These are phyloP conservation scores for Ogataea hybrid DNA, from an alignment of 1,139 yeast genomes.

Conservation along the genomic window DNA sequence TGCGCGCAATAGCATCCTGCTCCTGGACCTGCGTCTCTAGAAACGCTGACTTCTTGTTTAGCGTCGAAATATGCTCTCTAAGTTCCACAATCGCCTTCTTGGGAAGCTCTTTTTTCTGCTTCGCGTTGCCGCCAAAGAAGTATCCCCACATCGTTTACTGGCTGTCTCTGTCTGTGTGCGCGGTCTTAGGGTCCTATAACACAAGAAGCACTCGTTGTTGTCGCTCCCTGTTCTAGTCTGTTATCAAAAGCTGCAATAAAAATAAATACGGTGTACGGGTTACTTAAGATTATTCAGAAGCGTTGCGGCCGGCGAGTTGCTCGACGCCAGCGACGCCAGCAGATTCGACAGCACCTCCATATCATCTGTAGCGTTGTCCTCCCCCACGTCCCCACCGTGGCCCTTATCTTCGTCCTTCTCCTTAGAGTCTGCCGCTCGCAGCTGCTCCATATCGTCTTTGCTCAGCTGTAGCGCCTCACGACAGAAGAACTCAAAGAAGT, in stretches of 20 bases:
- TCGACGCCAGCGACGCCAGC: conserved; percentile 7
- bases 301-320: conserved; percentile 8
- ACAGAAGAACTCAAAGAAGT: conserved; percentile 57
- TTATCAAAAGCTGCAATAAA: conserved; percentile 12
- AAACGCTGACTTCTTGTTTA: conserved; percentile 80
- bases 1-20: conserved; percentile 79
- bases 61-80: conserved; percentile 84
- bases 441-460: conserved; percentile 33
- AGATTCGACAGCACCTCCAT: conserved; percentile 3
- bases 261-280: conserved; percentile 8
- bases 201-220: neutral
- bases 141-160: conserved; percentile 61
- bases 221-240: conserved; percentile 6
- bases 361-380: conserved; percentile 1
- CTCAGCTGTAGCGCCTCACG: conserved; percentile 47
- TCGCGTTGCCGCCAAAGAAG: conserved; percentile 68
- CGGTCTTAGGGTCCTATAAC: neutral
- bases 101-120: conserved; percentile 78
- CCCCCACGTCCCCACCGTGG: neutral
- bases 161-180: neutral
- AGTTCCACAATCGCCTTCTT: conserved; percentile 90
- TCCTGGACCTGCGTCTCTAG: conserved; percentile 80
- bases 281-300: conserved; percentile 1
- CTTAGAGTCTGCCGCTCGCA: conserved; percentile 20
- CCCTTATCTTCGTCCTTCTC: neutral